Conservation (phyloP, 2,329 filamentous ascomycete species). For the Cladobotryum mycophilum region DNA sequence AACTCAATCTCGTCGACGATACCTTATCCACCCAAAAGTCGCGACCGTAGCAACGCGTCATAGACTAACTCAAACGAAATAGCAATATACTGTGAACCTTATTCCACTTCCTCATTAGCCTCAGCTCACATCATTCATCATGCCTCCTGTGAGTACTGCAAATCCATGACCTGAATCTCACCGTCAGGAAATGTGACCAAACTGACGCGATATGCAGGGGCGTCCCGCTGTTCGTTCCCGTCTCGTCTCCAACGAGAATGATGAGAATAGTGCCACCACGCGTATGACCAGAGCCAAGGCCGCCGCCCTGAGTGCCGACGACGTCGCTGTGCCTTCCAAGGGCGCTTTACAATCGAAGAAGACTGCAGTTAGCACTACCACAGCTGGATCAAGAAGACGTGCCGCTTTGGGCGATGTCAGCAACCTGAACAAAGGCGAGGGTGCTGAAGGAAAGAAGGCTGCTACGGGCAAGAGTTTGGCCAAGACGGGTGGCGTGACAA, state of each 20-base stretch:
- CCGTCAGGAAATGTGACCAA: not conserved
- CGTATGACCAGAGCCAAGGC: constrained; percentile 92
- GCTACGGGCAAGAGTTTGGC: constrained; percentile 58
- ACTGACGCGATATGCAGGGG: constrained; percentile 11
- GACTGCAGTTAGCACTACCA: constrained; percentile 43
- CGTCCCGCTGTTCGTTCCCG: constrained; percentile 55
- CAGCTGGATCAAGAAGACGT: constrained; percentile 59
- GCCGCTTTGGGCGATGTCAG: constrained; percentile 88
- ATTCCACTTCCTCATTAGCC: not conserved
- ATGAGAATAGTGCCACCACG: constrained; percentile 76
- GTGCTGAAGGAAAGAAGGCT: constrained; percentile 68
- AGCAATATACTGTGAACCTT: not conserved
- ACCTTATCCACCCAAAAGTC: not conserved
- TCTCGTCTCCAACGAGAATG: constrained; percentile 83
- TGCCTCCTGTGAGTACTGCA: constrained; percentile 29
- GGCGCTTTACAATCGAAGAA: constrained; percentile 68
- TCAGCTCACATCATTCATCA: constrained; percentile 21
- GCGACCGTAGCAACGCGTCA: constrained; percentile 14
- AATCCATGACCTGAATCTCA: not conserved
- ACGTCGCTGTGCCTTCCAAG: constrained; percentile 49
- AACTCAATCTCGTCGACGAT: not conserved
- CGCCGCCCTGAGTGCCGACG: constrained; percentile 64
- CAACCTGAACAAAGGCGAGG: constrained; percentile 80
- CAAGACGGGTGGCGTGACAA: constrained; percentile 81
- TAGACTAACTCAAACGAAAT: not conserved